Evolutionary conservation across 495 filamentous ascomycete species (phyloP), one percentile per base, ranked within the genome.

Genomic region (Aspergillus indologenus): DNA sequence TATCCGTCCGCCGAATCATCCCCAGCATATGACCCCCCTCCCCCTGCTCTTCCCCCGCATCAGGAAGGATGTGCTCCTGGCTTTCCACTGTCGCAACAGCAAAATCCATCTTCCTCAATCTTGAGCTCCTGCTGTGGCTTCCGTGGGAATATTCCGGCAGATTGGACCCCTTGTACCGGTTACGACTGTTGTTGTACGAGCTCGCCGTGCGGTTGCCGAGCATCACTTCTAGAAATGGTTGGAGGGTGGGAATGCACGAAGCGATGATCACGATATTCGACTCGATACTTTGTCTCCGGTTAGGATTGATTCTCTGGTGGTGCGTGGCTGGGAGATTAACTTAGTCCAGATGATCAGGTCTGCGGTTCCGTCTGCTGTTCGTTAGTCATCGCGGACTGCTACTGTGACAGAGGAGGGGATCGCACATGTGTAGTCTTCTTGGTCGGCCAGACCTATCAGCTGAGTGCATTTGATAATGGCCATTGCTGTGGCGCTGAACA

Each of bases 201-300:
- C 61, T 60, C 12, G 68, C 40, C 5, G 50, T 60, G 24, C 68
- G 67, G 49, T 67, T 72, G 2, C 71, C 72, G 44, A 77, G 56
- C 40, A 75, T 58, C 6, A 73, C 56, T 50, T 77, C 74, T 44
- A 75, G 64, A 19, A 78, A 60, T 2, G 74, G 75, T 47, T 73
- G 73, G 7, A 78, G 62, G 52, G 71, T 75, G 5, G 75, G 75
- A 26, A 78, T 75, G 68, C 75, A 75, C 20, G 74, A 72, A 24
- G 72, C 72, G 49, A 78, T 72, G 34, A 74, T 65, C 53, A 76
- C 72, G 55, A 76, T 62, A 64, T 76, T 60, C 57, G 74, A 68
- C 65, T 78, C 75, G 52, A 78, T 64, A 42, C 73, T 76, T 40
- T 46, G 45, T 57, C 29, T 23, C 23, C 48, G 15, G 1, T 45